Evolutionary conservation across 202 grass and related monocot genomes (phyloP).

Genomic region (Musa balbisiana): DNA sequence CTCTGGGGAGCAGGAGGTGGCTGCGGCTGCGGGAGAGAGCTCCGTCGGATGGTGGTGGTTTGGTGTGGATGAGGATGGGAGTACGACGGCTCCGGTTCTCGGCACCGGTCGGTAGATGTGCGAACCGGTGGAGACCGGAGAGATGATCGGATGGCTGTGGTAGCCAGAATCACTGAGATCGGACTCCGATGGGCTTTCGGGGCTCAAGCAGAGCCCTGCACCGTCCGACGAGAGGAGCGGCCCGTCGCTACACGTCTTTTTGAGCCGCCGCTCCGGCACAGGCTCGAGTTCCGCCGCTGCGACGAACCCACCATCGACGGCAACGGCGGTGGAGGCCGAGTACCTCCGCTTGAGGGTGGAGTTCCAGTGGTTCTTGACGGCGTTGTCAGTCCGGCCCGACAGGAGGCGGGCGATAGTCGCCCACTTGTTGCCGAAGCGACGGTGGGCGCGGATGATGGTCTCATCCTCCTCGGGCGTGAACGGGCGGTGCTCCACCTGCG

Average conservation of each 20-base stretch:
- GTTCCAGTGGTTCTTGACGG: slow-evolving; percentile 99
- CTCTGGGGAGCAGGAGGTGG: neutral
- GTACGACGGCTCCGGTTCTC: slow-evolving; percentile 5
- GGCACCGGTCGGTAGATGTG: slow-evolving; percentile 9
- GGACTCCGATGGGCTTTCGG: slow-evolving; percentile 5
- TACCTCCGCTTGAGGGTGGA: slow-evolving; percentile 46
- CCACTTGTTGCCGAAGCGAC: slow-evolving; percentile 70
- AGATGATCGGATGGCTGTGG: neutral
- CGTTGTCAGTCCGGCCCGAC: slow-evolving; percentile 82
- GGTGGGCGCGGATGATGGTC: slow-evolving; percentile 19
- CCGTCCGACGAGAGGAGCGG: neutral
- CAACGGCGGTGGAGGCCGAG: neutral
- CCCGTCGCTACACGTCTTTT: slow-evolving; percentile 4
- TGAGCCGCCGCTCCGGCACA: neutral
- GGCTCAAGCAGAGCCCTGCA: slow-evolving; percentile 1
- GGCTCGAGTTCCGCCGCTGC: no score
- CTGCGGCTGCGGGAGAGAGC: neutral
- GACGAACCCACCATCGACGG: neutral
- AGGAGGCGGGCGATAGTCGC: slow-evolving; percentile 75
- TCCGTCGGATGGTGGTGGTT: neutral
- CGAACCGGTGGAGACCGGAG: neutral
- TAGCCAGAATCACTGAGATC: slow-evolving; percentile 6
- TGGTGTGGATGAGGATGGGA: neutral
- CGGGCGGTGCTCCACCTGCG: slow-evolving; percentile 20
- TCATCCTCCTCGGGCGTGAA: slow-evolving; percentile 16